Evolutionary conservation across 805 yeast species (phyloP).

Genomic region (Candida nemodendra): DNA sequence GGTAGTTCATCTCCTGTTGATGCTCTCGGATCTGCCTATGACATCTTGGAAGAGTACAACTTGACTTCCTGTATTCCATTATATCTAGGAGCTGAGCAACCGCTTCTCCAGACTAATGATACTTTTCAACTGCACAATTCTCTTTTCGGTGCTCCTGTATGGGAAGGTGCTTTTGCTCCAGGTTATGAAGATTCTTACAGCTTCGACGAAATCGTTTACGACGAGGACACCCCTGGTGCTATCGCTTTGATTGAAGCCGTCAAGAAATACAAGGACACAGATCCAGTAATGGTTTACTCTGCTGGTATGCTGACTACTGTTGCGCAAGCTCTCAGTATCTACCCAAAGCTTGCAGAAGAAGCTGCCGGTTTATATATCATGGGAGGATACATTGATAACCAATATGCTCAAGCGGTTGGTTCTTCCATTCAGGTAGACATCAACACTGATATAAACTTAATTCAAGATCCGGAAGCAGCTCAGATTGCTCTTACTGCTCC

Average conservation of each 20-base stretch:
- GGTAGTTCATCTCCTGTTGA: slow-evolving; percentile 41
- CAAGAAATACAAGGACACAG: slow-evolving; percentile 34
- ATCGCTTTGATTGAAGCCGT: slow-evolving; percentile 41
- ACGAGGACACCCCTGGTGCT: slow-evolving; percentile 36
- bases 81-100: slow-evolving; percentile 38
- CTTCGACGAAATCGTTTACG: slow-evolving; percentile 33
- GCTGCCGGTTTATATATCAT: slow-evolving; percentile 40
- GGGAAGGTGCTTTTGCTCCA: slow-evolving; percentile 42
- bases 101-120: slow-evolving; percentile 38
- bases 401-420: slow-evolving; percentile 36
- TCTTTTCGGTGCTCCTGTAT: slow-evolving; percentile 38
- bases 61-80: slow-evolving; percentile 31
- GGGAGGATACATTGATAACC: slow-evolving; percentile 46
- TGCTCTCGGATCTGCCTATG: slow-evolving; percentile 35
- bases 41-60: slow-evolving; percentile 33
- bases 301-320: slow-evolving; percentile 45
- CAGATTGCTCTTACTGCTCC: slow-evolving; percentile 41
- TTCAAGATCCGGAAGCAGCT: slow-evolving; percentile 47
- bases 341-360: slow-evolving; percentile 39
- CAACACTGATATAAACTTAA: slow-evolving; percentile 43
- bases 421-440: slow-evolving; percentile 35
- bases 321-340: slow-evolving; percentile 42
- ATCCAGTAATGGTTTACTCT: slow-evolving; percentile 37
- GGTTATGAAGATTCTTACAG: slow-evolving; percentile 33
- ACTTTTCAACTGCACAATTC: slow-evolving; percentile 40